Evolutionary conservation across 1,284 basidiomycete species (phyloP).

Genomic region (Anthracocystis panici-leucophaei): DNA sequence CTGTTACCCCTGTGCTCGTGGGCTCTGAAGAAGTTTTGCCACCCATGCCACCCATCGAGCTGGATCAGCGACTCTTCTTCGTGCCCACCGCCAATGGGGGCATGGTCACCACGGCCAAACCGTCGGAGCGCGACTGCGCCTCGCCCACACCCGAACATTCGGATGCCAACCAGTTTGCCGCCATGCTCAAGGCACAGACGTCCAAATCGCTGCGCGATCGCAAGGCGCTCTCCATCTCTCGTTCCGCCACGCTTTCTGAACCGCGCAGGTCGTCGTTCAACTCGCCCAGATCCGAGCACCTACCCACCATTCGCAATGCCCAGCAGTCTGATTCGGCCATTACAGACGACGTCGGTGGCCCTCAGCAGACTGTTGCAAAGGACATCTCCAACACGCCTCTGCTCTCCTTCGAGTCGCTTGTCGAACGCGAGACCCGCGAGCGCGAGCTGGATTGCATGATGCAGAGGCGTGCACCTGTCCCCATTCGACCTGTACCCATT

Average conservation of each 20-base stretch:
- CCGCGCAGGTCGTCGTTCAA: conserved; percentile 48
- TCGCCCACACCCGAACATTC: conserved; percentile 24
- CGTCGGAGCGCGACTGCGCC: conserved; percentile 13
- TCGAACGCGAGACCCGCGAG: conserved; percentile 47
- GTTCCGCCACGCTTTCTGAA: conserved; percentile 41
- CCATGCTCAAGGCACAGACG: conserved; percentile 54
- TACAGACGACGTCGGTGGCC: not conserved
- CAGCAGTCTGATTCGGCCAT: conserved; percentile 2
- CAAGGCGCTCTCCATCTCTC: conserved; percentile 41
- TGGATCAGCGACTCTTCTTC: conserved; percentile 48
- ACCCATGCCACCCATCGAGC: conserved; percentile 46
- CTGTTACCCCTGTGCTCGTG: conserved; percentile 30
- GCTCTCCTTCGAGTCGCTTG: conserved; percentile 32
- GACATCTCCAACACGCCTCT: not conserved
- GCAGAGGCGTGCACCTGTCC: conserved; percentile 14
- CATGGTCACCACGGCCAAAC: conserved; percentile 12
- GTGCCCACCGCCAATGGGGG: conserved; percentile 28
- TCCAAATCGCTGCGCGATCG: conserved; percentile 46
- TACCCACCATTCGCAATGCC: conserved; percentile 6
- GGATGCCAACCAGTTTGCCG: conserved; percentile 43
- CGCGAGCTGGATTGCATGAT: conserved; percentile 25
- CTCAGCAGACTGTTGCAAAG: not conserved
- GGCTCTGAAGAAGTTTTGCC: conserved; percentile 31
- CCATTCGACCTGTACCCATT: conserved; percentile 23
- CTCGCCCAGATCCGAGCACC: conserved; percentile 43